Conservation (phyloP, 441 rosid species). For the Hypseocharis bilobata region DNA sequence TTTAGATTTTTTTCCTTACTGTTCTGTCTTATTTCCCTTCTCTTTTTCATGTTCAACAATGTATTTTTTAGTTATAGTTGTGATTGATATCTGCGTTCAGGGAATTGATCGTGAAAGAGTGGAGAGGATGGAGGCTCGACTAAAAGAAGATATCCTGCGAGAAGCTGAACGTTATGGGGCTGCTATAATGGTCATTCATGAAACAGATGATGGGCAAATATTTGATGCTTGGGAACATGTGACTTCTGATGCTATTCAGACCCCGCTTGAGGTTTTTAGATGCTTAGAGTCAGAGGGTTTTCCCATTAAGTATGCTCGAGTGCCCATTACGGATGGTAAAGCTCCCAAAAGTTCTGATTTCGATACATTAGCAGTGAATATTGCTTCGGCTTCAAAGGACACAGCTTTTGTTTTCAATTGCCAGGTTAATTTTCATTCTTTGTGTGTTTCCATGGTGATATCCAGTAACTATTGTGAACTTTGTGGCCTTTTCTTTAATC, state of each 20-base stretch:
- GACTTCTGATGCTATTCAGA: slow-evolving; percentile 64
- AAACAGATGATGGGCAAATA: slow-evolving; percentile 74
- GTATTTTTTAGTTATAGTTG: slow-evolving; percentile 1
- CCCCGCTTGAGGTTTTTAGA: slow-evolving; percentile 89
- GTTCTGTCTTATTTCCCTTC: background rate
- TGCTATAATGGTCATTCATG: slow-evolving; percentile 97
- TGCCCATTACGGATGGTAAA: slow-evolving; percentile 97
- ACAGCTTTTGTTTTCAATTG: slow-evolving; percentile 96
- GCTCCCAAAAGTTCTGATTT: slow-evolving; percentile 97
- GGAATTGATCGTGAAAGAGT: slow-evolving; percentile 95
- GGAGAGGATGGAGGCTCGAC: slow-evolving; percentile 94
- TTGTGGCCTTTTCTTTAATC: slow-evolving; percentile 15
- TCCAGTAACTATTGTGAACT: slow-evolving; percentile 10
- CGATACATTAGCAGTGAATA: slow-evolving; percentile 63
- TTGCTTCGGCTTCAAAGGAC: slow-evolving; percentile 84
- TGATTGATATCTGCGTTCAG: slow-evolving; percentile 35
- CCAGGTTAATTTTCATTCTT: slow-evolving; percentile 52
- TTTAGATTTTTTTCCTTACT: background rate
- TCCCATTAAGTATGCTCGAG: slow-evolving; percentile 83
- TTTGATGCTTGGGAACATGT: slow-evolving; percentile 94
- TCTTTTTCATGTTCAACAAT: slow-evolving; percentile 1
- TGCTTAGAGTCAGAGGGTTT: slow-evolving; percentile 78
- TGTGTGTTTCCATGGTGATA: slow-evolving; percentile 11
- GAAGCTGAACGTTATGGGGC: slow-evolving; percentile 82
- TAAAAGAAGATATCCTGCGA: slow-evolving; percentile 87